Evolutionary conservation across 768 basidiomycete genomes (phyloP), one percentile per base, ranked within the genome.

Genomic region (Pleurotus sapidus): DNA sequence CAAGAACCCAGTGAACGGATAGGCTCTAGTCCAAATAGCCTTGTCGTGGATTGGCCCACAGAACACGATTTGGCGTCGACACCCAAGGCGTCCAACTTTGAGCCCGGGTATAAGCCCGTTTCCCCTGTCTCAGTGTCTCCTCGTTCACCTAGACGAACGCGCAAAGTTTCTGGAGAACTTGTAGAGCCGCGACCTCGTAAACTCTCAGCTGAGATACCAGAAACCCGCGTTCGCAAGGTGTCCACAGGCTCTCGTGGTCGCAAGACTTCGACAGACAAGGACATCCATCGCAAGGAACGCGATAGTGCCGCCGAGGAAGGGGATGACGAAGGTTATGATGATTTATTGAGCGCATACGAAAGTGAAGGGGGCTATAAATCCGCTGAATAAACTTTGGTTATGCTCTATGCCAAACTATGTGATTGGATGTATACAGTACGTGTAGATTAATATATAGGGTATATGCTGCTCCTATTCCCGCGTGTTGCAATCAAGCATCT

Each of bases 281-380:
- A 74, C 23, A 66, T 65, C 20, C 62, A 67, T 34, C 75, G 69
- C 61, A 73, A 69, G 54, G 65, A 70, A 46, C 75, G 82, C 39
- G 84, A 87, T 37, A 90, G 86, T 65, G 82, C 78, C 18, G 89
- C 87, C 0, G 86, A 87, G 54, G 88, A 91, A 58, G 89, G 90
- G 3, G 89, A 91, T 58, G 90, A 91, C 61, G 83, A 84, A 66
- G 81, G 87, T 3, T 91, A 90, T 55, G 88, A 87, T 62, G 90
- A 91, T 11, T 65, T 92, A 55, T 69, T 92, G 58, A 90, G 87
- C 66, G 89, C 89, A 17, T 92, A 92, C 64, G 89, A 91, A 72
- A 90, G 89, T 64, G 89, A 90, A 65, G 87, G 85, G 53, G 76
- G 75, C 23, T 59, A 47, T 14, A 61, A 62, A 34, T 17, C 49